Evolutionary conservation across 2,329 filamentous ascomycete species (phyloP), one percentile per base, ranked within the genome.

Genomic region (Ophiosphaerella korrae): DNA sequence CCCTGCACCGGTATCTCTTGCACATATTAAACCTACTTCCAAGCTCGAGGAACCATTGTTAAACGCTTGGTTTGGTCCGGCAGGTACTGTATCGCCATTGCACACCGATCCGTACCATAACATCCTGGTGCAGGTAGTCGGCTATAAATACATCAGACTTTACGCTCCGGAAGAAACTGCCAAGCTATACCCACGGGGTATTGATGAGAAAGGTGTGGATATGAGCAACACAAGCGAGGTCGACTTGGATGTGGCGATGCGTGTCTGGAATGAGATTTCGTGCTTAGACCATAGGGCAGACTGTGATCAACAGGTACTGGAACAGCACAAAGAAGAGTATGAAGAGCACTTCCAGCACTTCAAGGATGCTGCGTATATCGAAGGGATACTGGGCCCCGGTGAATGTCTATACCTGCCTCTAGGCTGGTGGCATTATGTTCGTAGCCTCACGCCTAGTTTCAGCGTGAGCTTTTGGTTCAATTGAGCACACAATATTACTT

Each of bases 361-460:
- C 57, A 71, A 72, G 42, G 72, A 80, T 0, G 79, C 89, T 1
- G 77, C 82, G 46, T 93, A 88, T 67, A 75, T 89, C 31, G 94
- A 99, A 66, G 87, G 87, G 48, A 82, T 97, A 1, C 75, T 99
- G 5, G 84, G 82, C 26, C 88, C 89, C 1, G 94, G 93, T 0
- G 92, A 99, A 45, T 88, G 86, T 57, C 71, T 99, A 45, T 94
- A 96, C 70, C 90, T 99, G 45, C 94, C 94, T 0, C 82, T 90
- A 5, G 94, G 93, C 0, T 99, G 94, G 93, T 99, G 94, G 94
- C 94, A 99, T 78, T 97, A 97, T 73, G 90, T 97, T 3, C 82
- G 89, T 52, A 91, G 91, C 42, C 70, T 97, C 65, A 91, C 85
- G 49, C 84, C 90, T 16, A 96, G 93, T 68, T 92, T 96, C 67